Evolutionary conservation across 2,329 filamentous ascomycete genomes (phyloP), one percentile per base, ranked within the genome.

Genomic region (Fusarium agapanthi): DNA sequence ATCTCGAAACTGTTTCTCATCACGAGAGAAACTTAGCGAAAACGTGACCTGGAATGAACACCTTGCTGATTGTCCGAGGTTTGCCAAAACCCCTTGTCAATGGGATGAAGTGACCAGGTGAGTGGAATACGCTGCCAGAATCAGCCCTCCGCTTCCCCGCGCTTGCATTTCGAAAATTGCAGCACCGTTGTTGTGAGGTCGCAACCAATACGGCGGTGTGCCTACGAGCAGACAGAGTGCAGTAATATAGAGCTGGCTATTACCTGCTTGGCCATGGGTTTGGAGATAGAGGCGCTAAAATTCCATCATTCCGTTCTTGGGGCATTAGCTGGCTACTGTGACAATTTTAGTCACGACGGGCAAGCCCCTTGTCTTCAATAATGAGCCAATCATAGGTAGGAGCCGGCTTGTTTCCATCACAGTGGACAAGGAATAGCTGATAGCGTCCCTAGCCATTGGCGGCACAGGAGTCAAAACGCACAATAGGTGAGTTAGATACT

Each of bases 131-230:
- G 67, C 67, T 58, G 47, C 60, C 57, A 37, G 47, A 62, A 44
- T 61, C 58, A 43, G 51, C 61, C 53, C 61, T 66, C 62, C 65
- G 65, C 44, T 73, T 74, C 71, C 71, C 71, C 71, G 67, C 71
- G 55, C 59, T 45, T 51, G 71, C 64, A 51, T n/a, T 30, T 60
- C 28, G 38, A 34, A 58, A 62, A 44, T 37, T 51, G 67, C 47
- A 67, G 56, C 54, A 35, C 37, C 32, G 51, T 47, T 67, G 48
- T 60, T 58, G 66, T 34, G 56, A 73, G 61, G 72, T 65, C 50
- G 69, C 48, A 72, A 48, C 43, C 63, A 63, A 60, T 64, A 41
- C 75, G 71, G 73, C 75, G 75, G 73, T 77, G 75, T 77, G 75
- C 72, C 54, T 54, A 57, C 57, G 62, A 61, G 48, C 56, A 56